Percentiles rank a stretch among this genome's conserved stretches.
Evolutionary conservation across 2,329 filamentous ascomycete genomes (phyloP).

Genomic region (Diaporthe sp.): DNA sequence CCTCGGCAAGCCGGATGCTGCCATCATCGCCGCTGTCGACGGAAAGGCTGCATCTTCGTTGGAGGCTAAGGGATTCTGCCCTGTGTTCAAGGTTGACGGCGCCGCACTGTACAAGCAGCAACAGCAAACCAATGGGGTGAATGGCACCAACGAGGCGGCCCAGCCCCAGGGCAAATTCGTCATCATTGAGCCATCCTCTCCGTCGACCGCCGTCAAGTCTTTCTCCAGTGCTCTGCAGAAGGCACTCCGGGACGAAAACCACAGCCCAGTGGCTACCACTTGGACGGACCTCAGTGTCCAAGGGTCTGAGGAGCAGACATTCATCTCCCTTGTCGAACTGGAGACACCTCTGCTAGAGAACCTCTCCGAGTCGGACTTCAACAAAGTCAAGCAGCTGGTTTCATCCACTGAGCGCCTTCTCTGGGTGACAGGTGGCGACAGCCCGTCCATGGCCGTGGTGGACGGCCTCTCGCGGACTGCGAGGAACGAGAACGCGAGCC

Average conservation of each 20-base stretch:
- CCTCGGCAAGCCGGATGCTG: constrained; percentile 28
- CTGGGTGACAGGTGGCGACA: constrained; percentile 46
- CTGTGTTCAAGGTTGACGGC: constrained; percentile 13
- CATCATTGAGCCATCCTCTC: constrained; percentile 29
- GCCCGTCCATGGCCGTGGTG: neutral
- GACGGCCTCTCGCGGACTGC: constrained; percentile 20
- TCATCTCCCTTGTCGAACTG: constrained; percentile 8
- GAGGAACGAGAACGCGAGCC: constrained; percentile 5
- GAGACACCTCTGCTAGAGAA: neutral
- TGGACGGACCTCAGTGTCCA: neutral
- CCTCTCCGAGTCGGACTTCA: constrained; percentile 18
- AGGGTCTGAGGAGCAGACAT: neutral
- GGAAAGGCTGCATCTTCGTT: constrained; percentile 15
- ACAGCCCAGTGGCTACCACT: neutral
- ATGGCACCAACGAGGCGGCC: neutral
- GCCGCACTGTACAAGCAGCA: constrained; percentile 30
- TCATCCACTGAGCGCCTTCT: constrained; percentile 39
- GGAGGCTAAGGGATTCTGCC: constrained; percentile 25
- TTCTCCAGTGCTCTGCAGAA: constrained; percentile 16
- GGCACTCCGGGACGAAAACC: neutral
- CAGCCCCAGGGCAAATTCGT: constrained; percentile 25
- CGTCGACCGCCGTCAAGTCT: neutral
- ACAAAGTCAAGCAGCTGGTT: constrained; percentile 42
- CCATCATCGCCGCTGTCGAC: constrained; percentile 13
- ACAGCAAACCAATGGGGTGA: constrained; percentile 19